Evolutionary conservation across 495 filamentous ascomycete genomes (phyloP), one percentile per base, ranked within the genome.

Genomic region (Rusavskia elegans): DNA sequence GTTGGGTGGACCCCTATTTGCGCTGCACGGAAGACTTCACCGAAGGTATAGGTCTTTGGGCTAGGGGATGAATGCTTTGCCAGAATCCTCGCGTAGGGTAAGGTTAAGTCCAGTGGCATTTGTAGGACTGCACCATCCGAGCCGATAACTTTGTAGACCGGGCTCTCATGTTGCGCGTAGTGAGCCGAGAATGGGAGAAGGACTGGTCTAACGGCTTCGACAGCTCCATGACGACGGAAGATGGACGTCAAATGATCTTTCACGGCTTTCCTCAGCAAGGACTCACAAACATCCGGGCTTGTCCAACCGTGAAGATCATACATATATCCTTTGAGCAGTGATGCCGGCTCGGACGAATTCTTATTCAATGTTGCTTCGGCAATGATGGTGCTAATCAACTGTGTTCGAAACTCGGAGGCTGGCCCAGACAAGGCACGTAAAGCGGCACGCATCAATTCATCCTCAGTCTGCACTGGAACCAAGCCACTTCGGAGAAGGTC

Each of bases 221-320:
- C 81, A 2, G 93, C 92, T 0, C 92, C 92, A 63, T 97, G 93
- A 27, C 81, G 76, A n/a, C 84, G 83, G 59, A 97, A 98, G 14
- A 96, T 84, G 8, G 76, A 73, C 10, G 75, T 77, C 51, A 98
- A 64, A 25, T 76, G 78, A 51, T 92, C 78, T 59, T 87, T 89
- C 13, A 92, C 82, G 25, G 84, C 74, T 50, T 77, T 76, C 53
- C 83, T 85, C 17, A 89, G 70, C 49, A 39, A 27, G 9, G 21
- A 21, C 35, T 51, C 49, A n/a, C 17, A 30, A 9, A 45, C 41
- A 17, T 45, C 41, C 7, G 41, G 41, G 41, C n/a, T 45, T 3
- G 41, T 19, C 41, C 41, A 45, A 2, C 41, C 41, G 20, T 45
- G 41, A 3, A 45, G 41, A 45, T 45, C 41, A 5, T 45, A 45